A percentile compares a stretch with the other conserved stretches of the same genome.
Evolutionary conservation across 2,329 filamentous ascomycete species (phyloP).

Genomic region (Colletotrichum echinochloae): DNA sequence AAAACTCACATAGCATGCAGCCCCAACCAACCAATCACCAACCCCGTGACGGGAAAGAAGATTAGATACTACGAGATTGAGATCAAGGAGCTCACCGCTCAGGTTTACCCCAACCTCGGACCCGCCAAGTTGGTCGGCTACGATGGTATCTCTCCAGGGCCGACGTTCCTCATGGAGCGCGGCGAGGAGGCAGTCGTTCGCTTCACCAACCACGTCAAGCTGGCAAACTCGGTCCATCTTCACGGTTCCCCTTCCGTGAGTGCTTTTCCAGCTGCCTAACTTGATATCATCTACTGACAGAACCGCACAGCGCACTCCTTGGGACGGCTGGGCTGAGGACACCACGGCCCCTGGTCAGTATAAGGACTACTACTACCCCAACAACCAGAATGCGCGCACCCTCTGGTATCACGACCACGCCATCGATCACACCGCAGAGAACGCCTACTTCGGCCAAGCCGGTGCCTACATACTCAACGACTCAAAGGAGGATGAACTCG

Average conservation of each 20-base stretch:
- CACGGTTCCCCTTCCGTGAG: constrained; percentile 59
- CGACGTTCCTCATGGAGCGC: constrained; percentile 58
- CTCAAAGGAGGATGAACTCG: constrained; percentile 55
- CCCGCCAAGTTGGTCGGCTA: constrained; percentile 53
- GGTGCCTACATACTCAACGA: constrained; percentile 64
- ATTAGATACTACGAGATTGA: constrained; percentile 48
- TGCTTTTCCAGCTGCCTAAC: too few species aligned
- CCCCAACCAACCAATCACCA: constrained; percentile 37
- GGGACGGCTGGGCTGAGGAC: constrained; percentile 64
- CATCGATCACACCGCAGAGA: constrained; percentile 57
- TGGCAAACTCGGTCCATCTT: constrained; percentile 58
- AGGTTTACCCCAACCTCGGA: constrained; percentile 44
- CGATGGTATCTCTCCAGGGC: constrained; percentile 62
- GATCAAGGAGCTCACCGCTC: constrained; percentile 43
- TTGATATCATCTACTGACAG: not conserved
- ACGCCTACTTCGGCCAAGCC: constrained; percentile 64
- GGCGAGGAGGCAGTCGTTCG: constrained; percentile 62
- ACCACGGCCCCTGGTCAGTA: constrained; percentile 58
- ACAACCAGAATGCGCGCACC: constrained; percentile 59
- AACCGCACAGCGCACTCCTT: constrained; percentile 50
- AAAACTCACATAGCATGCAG: constrained; percentile 6
- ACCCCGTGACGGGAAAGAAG: constrained; percentile 49
- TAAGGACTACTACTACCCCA: constrained; percentile 69
- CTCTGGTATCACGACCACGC: constrained; percentile 63
- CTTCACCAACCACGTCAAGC: constrained; percentile 58